Percentiles rank a stretch among this genome's conserved stretches.
Evolutionary conservation across 176 grass and related monocot species (phyloP).

Genomic region (Carex cristatella): DNA sequence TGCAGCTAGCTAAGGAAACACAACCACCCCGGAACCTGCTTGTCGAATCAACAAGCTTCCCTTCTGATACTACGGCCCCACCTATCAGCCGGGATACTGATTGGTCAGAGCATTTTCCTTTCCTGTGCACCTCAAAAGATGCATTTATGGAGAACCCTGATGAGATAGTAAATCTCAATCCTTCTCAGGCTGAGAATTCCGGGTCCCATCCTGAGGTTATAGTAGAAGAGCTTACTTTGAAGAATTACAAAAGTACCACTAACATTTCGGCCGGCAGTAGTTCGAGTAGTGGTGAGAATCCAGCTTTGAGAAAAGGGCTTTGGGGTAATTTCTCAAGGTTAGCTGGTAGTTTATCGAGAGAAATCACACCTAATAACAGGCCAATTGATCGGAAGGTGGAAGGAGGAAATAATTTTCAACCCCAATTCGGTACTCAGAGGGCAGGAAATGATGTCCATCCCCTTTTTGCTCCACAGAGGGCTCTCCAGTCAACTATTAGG

Average conservation of each 20-base stretch:
- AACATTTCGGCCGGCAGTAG: slow-evolving; percentile 46
- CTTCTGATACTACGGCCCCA: slow-evolving; percentile 36
- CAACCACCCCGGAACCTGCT: slow-evolving; percentile 31
- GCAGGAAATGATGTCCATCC: slow-evolving; percentile 28
- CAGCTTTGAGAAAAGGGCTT: slow-evolving; percentile 42
- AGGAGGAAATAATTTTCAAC: slow-evolving; percentile 28
- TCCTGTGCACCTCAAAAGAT: slow-evolving; percentile 35
- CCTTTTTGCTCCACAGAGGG: slow-evolving; percentile 34
- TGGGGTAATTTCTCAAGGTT: slow-evolving; percentile 81
- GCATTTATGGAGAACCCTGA: slow-evolving; percentile 25
- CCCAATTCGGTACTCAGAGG: slow-evolving; percentile 29
- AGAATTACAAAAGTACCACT: slow-evolving; percentile 44
- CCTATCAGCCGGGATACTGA: slow-evolving; percentile 32
- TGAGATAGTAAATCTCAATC: slow-evolving; percentile 26
- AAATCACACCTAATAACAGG: slow-evolving; percentile 11
- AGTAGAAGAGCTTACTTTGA: slow-evolving; percentile 89
- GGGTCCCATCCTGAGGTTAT: slow-evolving; percentile 35
- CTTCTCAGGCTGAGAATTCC: slow-evolving; percentile 28
- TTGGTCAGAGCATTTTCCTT: slow-evolving; percentile 73
- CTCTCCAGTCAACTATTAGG: slow-evolving; percentile 8
- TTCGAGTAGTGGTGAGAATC: slow-evolving; percentile 44
- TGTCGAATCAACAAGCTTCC: slow-evolving; percentile 13
- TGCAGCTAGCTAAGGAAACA: slow-evolving; percentile 47
- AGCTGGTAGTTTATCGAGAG: slow-evolving; percentile 33
- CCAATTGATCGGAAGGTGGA: slow-evolving; percentile 10